Evolutionary conservation across 352 stramenopile genomes (phyloP), one percentile per base, ranked within the genome.

Genomic region (Pythium sp.): DNA sequence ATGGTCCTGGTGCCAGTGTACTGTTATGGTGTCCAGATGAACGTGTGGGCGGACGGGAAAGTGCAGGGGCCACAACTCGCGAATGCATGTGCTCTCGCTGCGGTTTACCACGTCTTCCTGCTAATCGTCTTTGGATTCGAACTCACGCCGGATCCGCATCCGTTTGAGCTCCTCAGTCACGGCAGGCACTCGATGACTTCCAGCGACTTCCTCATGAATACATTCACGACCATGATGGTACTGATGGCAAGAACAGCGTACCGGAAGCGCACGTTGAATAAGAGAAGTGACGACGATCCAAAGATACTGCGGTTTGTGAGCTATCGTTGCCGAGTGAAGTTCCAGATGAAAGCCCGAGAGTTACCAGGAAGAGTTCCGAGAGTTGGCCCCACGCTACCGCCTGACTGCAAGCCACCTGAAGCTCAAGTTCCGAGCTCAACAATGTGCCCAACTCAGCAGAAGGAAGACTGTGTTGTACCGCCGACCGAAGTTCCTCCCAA

Each of bases 1-100:
- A 36, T 66, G 53, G 12, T 65, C 46, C 47, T 79, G 15, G 47
- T 53, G 4, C 47, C 62, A 0, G 43, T 66, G 18, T 62, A 74
- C 18, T 78, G 68, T 65, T 63, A 69, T 12, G 68, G 62, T 36
- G 63, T 76, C 26, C 65, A 81, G 46, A 55, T 67, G 3, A 76
- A 64, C 5, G 72, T 81, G 41, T 70, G 70, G 58, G 65, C 70
- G n/a, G 74, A 84, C 30, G 72, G 72, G 2, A 73, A 70, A 34
- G 62, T 73, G 1, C 56, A 72, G 5, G 61, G 47, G 2, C 28
- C 30, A 0, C 61, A 60, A 15, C 51, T 72, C 26, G 65, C 58
- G 1, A 53, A 18, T 6, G 70, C 58, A 1, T 36, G 65, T 8
- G 22, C 30, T 18, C 30, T 69, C 15, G 65, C 65, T 0, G 57